Evolutionary conservation across 148 eudicot species (phyloP), one percentile per base, ranked within the genome.

Genomic region (Linanthus parryae): DNA sequence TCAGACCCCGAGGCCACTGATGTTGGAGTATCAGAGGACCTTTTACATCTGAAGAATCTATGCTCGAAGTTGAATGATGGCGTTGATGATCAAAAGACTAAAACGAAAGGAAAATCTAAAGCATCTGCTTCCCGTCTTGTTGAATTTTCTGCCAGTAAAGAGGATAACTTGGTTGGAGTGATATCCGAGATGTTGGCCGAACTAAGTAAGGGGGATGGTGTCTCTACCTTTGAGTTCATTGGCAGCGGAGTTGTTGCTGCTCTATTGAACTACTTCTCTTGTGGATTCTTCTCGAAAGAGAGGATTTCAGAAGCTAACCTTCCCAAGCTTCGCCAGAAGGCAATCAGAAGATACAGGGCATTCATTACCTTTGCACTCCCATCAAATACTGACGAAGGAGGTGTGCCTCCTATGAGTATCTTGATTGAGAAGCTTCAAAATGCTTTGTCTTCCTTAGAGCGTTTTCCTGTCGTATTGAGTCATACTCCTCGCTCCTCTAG

Each of bases 201-300:
- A 71, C 79, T 94, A 33, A 76, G 77, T 71, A 88, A 82, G 67
- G 96, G 87, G 31, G 96, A 82, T 66, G 95, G 99, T 52, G 95
- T 94, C 42, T 94, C 99, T 25, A 88, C 95, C 21, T 94, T 88
- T 66, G 99, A 94, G 75, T 94, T 94, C 57, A 84, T 78, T 59
- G 99, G 99, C 14, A 94, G 99, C 71, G 96, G 99, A 19, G 96
- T 74, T 26, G 88, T 88, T 55, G 76, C 69, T 30, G 73, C 99
- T 52, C 59, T 88, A 26, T 74, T 94, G 41, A 84, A 76, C 72
- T 94, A 88, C 58, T 84, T 94, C 52, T 88, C 96, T 10, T 88
- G 85, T 67, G 96, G 96, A 15, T 76, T 57, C 66, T 80, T 86
- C 56, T 73, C 81, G 30, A 88, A 88, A 67, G 96, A 84, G 56